phyloP scores from a whole-genome alignment of 257 asterid genomes.

The Solanum raphanifolium region DNA sequence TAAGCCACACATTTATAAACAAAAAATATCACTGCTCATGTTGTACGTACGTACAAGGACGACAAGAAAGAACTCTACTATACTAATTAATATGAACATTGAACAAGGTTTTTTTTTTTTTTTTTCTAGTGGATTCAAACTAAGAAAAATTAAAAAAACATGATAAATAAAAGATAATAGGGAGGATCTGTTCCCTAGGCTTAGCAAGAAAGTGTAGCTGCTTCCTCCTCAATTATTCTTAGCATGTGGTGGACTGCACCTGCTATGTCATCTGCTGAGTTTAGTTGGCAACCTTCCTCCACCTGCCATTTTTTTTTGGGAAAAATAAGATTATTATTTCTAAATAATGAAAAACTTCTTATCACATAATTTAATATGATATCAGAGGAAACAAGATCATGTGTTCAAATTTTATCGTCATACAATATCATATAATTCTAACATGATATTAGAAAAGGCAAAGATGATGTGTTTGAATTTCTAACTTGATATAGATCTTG shows the following conservation, averaged over 20 bases:
- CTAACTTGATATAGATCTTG: not conserved
- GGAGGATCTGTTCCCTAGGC: slow-evolving; percentile 19
- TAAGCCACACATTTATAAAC: not conserved
- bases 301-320: slow-evolving; percentile 33
- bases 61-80: not conserved
- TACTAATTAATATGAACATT: slow-evolving; percentile 6
- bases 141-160: not conserved
- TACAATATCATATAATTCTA: too few species aligned
- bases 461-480: too few species aligned
- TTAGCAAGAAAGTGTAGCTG: slow-evolving; percentile 44
- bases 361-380: not conserved
- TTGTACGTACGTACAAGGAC: slow-evolving; percentile 8
- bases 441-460: not conserved
- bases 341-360: not conserved
- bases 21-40: slow-evolving; percentile 2
- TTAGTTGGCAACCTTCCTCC: slow-evolving; percentile 91
- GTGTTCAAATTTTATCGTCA: not conserved
- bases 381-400: not conserved
- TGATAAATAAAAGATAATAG: not conserved
- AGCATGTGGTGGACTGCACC: slow-evolving; percentile 89
- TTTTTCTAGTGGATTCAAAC: not conserved
- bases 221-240: slow-evolving; percentile 84
- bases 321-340: not conserved
- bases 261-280: slow-evolving; percentile 86
- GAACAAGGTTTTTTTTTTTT: not conserved